Evolutionary conservation across 495 filamentous ascomycete species (phyloP).

Genomic region (Penicillium ochrochloron): DNA sequence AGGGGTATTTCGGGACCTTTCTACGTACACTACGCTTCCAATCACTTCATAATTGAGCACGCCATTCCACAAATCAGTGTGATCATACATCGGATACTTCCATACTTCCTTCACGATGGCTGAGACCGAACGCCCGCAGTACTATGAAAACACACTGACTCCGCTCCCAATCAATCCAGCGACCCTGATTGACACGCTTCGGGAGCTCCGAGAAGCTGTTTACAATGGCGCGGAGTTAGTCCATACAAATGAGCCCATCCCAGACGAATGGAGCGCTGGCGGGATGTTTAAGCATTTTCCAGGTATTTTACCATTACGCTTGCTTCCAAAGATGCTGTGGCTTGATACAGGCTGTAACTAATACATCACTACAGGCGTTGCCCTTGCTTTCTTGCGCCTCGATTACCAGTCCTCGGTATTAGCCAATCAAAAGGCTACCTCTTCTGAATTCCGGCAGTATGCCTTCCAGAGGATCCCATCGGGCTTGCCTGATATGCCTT

Average conservation of each 20-base stretch:
- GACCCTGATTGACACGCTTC: conserved; percentile 25
- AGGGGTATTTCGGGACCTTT: conserved; percentile 1
- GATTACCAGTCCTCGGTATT: conserved; percentile 38
- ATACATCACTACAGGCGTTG: conserved; percentile 34
- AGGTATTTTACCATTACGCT: conserved; percentile 29
- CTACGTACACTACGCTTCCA: conserved; percentile 3
- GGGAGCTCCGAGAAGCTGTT: conserved; percentile 37
- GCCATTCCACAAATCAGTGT: conserved; percentile 8
- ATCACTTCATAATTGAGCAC: conserved; percentile 22
- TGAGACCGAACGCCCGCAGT: conserved; percentile 32
- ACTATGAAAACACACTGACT: conserved; percentile 30
- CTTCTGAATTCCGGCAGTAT: conserved; percentile 32
- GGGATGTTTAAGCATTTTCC: conserved; percentile 39
- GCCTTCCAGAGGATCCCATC: conserved; percentile 38
- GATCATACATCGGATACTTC: not conserved
- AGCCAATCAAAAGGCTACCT: conserved; percentile 4
- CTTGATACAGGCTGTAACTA: conserved; percentile 4
- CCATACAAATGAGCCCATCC: conserved; percentile 28
- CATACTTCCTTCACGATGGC: conserved; percentile 21
- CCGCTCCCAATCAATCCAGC: conserved; percentile 21
- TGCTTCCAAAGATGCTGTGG: not conserved
- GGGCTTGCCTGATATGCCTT: conserved; percentile 31
- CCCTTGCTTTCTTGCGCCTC: conserved; percentile 44
- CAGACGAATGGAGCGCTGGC: conserved; percentile 29
- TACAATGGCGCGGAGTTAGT: conserved; percentile 35